Conservation (phyloP, 371 early-diverging fungal genomes). For the Sporodiniella umbellata region DNA sequence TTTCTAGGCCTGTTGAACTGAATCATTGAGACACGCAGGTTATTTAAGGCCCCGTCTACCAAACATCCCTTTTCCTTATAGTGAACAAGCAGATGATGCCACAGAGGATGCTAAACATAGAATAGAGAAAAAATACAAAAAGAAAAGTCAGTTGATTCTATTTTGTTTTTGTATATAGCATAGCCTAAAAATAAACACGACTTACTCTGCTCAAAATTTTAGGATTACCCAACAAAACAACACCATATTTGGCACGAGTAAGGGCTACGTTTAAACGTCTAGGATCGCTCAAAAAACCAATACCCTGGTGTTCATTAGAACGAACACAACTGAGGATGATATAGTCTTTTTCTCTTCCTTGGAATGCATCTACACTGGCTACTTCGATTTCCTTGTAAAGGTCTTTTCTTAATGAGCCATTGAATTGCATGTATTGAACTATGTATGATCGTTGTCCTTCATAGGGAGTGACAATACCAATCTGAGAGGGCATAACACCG, state of each 20-base stretch:
- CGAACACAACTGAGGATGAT: slow-evolving; percentile 98
- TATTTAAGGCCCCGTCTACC: slow-evolving; percentile 93
- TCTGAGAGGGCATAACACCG: slow-evolving; percentile 86
- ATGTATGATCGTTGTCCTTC: slow-evolving; percentile 97
- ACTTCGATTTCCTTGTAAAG: slow-evolving; percentile 96
- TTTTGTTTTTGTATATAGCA: not conserved
- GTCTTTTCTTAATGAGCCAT: slow-evolving; percentile 86
- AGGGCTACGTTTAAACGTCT: slow-evolving; percentile 97
- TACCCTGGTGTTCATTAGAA: slow-evolving; percentile 96
- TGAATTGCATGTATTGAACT: slow-evolving; percentile 92
- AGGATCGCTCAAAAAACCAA: slow-evolving; percentile 98
- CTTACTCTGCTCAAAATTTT: slow-evolving; percentile 82
- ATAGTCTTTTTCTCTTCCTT: slow-evolving; percentile 99
- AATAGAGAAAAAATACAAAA: no score
- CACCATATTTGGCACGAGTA: slow-evolving; percentile 95
- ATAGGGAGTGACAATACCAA: slow-evolving; percentile 99
- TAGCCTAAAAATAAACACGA: not conserved
- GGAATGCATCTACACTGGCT: slow-evolving; percentile 99
- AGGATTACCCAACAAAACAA: slow-evolving; percentile 96
- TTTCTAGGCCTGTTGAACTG: slow-evolving; percentile 80
- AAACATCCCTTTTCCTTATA: slow-evolving; percentile 90
- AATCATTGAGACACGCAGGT: slow-evolving; percentile 82
- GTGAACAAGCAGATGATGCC: slow-evolving; percentile 93
- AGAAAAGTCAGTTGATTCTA: no score
- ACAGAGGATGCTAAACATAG: slow-evolving; percentile 79